phyloP scores from a whole-genome alignment of 2,329 filamentous ascomycete species.

The Exophiala lecanii-corni region DNA sequence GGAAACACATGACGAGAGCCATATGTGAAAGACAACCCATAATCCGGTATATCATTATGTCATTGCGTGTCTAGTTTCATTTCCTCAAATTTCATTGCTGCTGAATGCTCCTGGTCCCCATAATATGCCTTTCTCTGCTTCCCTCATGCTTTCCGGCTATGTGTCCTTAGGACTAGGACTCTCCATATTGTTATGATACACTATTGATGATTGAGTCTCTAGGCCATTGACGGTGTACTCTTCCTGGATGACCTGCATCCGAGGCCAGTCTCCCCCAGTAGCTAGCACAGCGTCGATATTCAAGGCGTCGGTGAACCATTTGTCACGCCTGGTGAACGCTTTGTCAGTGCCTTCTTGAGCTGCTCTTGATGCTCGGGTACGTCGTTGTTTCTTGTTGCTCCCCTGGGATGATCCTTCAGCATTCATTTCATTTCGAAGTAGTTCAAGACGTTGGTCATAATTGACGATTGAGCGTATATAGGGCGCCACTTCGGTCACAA shows the following conservation, averaged over 20 bases:
- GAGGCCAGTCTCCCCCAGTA: slow-evolving; percentile 53
- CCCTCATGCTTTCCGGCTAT: too few species aligned
- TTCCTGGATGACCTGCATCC: slow-evolving; percentile 23
- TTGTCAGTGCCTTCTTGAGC: slow-evolving; percentile 72
- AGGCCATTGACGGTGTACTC: too few species aligned
- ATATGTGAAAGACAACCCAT: too few species aligned
- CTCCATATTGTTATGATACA: too few species aligned
- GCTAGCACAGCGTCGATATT: slow-evolving; percentile 59
- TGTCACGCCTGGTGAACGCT: slow-evolving; percentile 61
- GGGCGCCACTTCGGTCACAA: slow-evolving; percentile 76
- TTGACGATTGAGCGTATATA: slow-evolving; percentile 82
- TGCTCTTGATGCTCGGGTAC: slow-evolving; percentile 68
- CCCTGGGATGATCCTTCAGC: slow-evolving; percentile 51
- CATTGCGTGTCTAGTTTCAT: too few species aligned
- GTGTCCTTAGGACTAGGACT: too few species aligned
- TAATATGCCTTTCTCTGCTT: too few species aligned
- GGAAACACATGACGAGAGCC: too few species aligned
- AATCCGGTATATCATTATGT: too few species aligned
- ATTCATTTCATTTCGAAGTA: slow-evolving; percentile 58
- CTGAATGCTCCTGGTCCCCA: too few species aligned
- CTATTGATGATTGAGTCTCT: too few species aligned
- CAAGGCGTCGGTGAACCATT: slow-evolving; percentile 63
- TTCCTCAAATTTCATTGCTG: too few species aligned
- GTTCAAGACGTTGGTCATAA: slow-evolving; percentile 67
- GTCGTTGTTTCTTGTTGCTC: slow-evolving; percentile 56